Conservation (phyloP, 345 rosid species). For the Corymbia maculata region DNA sequence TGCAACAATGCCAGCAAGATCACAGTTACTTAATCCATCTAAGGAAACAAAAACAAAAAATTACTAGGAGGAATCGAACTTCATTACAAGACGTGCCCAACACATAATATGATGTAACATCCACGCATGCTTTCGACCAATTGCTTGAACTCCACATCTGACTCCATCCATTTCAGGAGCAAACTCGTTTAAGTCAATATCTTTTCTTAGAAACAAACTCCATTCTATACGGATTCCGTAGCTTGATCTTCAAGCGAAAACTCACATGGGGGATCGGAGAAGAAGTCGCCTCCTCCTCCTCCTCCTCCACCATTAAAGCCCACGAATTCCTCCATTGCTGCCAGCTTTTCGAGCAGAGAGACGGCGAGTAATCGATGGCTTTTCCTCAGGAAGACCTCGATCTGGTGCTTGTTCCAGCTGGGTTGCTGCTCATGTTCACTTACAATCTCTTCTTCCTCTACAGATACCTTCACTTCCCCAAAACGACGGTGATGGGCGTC, state of each 20-base stretch:
- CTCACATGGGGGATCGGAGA: not conserved
- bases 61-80: too few relatives aligned
- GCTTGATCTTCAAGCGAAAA: not conserved
- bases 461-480: slow-evolving; percentile 49
- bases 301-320: not conserved
- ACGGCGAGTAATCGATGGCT: not conserved
- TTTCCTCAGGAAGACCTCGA: slow-evolving; percentile 44
- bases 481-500: slow-evolving; percentile 53
- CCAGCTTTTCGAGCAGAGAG: not conserved
- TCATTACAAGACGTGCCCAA: not conserved
- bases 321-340: not conserved
- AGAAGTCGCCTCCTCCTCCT: not conserved
- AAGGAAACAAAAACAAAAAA: not conserved
- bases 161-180: not conserved
- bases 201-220: not conserved
- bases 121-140: not conserved
- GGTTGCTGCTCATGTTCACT: slow-evolving; percentile 42
- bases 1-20: not conserved
- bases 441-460: slow-evolving; percentile 60
- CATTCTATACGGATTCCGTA: not conserved
- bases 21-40: not conserved
- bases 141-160: not conserved
- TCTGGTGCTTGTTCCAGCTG: slow-evolving; percentile 56
- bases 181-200: not conserved
- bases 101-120: not conserved